A percentile compares a stretch with the other conserved stretches of the same genome.
Conservation (phyloP, 2,329 filamentous ascomycete genomes). For the Coniochaeta sp. region DNA sequence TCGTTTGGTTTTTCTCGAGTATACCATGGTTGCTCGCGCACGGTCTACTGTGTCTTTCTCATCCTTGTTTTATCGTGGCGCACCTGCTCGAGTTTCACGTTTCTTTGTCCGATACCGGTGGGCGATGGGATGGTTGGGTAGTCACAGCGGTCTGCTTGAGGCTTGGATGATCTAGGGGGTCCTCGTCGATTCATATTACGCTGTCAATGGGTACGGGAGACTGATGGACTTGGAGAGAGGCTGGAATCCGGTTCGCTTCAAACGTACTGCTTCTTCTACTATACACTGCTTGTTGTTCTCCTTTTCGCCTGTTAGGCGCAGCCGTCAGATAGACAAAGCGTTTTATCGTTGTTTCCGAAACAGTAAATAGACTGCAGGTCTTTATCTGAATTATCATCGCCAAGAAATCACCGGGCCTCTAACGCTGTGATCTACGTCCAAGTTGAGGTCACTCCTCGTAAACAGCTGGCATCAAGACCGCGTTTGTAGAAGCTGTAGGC, state of each 20-base stretch:
- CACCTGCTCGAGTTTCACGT: not conserved
- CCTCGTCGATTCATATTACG: not conserved
- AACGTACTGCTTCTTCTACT: not conserved
- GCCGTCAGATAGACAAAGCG: not conserved
- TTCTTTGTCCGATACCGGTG: not conserved
- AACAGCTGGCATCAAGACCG: not conserved
- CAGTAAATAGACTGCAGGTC: not conserved
- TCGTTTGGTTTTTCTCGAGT: not conserved
- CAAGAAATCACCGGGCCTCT: too few species aligned
- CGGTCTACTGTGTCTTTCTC: not conserved
- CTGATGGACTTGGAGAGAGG: not conserved
- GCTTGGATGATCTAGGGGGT: not conserved
- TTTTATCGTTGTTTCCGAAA: not conserved
- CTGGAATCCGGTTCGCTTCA: not conserved
- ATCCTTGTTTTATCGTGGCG: not conserved
- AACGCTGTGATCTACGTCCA: too few species aligned
- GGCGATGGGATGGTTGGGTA: not conserved
- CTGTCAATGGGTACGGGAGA: not conserved
- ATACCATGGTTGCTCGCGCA: not conserved
- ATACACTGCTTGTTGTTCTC: not conserved
- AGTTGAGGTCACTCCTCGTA: not conserved
- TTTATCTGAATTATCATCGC: too few species aligned
- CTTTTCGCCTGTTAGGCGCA: not conserved
- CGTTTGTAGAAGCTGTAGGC: not conserved
- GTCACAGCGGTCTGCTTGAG: not conserved